A percentile compares a stretch with the other conserved stretches of the same genome.
Conservation (phyloP, 345 rosid species). For the Cardamine chenopodiifolia region DNA sequence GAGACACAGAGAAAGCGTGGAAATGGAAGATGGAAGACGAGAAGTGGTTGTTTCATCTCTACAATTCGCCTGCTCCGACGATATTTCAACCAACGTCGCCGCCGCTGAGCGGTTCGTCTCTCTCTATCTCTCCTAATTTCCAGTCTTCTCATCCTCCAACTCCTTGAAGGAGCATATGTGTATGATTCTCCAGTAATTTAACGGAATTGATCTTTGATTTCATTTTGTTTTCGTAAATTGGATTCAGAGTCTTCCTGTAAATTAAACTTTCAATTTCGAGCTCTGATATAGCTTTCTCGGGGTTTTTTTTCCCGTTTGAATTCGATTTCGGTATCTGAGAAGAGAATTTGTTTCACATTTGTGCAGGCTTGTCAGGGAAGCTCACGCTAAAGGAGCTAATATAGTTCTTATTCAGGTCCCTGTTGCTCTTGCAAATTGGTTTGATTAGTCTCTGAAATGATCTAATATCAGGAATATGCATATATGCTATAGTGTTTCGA, state of each 20-base stretch:
- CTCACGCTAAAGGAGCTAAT: conserved; percentile 65
- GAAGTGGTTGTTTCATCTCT: conserved; percentile 70
- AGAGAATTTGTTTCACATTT: conserved; percentile 1
- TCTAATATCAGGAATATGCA: background rate
- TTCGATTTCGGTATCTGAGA: conserved; percentile 16
- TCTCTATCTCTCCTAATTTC: too few species aligned
- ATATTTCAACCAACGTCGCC: conserved; percentile 69
- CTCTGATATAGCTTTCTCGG: background rate
- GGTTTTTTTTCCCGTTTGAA: background rate
- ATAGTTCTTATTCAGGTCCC: conserved; percentile 88
- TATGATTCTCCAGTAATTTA: background rate
- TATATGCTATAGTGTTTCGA: background rate
- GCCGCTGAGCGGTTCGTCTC: conserved; percentile 68
- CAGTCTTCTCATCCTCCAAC: conserved; percentile 11
- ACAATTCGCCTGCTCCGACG: conserved; percentile 86
- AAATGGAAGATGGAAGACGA: conserved; percentile 39
- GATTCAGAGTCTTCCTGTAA: background rate
- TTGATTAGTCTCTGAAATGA: background rate
- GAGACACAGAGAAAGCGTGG: conserved; percentile 4
- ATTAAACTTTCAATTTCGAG: background rate
- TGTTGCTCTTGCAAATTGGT: background rate
- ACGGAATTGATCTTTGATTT: background rate
- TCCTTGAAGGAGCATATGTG: too few species aligned
- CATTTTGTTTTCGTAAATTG: too few species aligned
- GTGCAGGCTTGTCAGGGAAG: conserved; percentile 55